Evolutionary conservation across 257 asterid genomes (phyloP), one percentile per base, ranked within the genome.

Genomic region (Solanum lycopersicoides): DNA sequence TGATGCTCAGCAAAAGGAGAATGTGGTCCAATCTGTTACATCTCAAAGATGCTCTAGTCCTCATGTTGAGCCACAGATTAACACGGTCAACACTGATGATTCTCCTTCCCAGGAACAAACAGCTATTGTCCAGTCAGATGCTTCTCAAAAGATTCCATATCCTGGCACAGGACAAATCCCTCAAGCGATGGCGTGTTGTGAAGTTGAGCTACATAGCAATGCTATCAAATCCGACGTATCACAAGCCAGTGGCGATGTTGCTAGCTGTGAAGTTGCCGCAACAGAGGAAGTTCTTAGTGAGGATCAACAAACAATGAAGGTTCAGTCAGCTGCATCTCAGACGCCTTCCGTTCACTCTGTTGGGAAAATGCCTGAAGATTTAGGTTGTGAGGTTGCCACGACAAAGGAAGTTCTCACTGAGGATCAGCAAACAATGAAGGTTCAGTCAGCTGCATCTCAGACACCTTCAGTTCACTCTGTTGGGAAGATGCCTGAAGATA

Each of bases 1-100:
- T 50, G 69, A 11, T 53, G 72, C 63, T 73, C 84, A 44, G 79
- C 45, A 53, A 11, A 82, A 50, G 42, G 44, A 13, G 25, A 50
- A 41, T 30, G 21, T 32, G 30, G 42, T 32, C 75, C 86, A 72
- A 82, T 69, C 84, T 12, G 90, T 71, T 82, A 69, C 65, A 79
- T 71, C 87, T 88, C 74, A 84, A 53, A 71, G 88, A 30, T 82
- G 85, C 85, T 32, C 69, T 82, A 66, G 69, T 82, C 69, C 69
- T 82, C 45, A 34, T 32, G 42, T 82, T 82, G 45, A 82, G 85
- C 69, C 6, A 10, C 69, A 80, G 85, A 47, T 80, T 50, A 82
- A 50, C 69, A 50, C 16, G 45, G 85, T 82, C 85, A 32, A 82
- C 45, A 30, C 45, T 82, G 85, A 34, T 13, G 45, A 50, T 82